A percentile compares a stretch with the other conserved stretches of the same genome.
phyloP scores from a whole-genome alignment of 2,329 filamentous ascomycete genomes.

The Aspergillus texensis region DNA sequence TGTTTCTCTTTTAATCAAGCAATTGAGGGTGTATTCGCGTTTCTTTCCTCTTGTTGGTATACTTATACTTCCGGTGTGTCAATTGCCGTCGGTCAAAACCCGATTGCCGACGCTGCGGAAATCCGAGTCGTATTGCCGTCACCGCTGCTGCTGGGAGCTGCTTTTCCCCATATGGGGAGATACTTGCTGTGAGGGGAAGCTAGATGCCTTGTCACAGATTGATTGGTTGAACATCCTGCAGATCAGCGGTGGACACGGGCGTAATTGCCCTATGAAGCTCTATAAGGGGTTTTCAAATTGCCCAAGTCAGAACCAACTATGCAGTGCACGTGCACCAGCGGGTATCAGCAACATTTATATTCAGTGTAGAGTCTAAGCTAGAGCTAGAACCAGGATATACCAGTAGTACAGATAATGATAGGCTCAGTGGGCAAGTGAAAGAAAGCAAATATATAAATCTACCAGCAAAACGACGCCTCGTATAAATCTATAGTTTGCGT shows the following conservation, averaged over 20 bases:
- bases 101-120: slow-evolving; percentile 3
- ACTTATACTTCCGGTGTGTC: neutral
- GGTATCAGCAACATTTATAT: neutral
- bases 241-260: neutral
- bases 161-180: neutral
- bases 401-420: no score
- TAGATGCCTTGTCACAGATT: neutral
- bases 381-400: neutral
- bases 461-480: slow-evolving; percentile 43
- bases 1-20: neutral
- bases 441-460: slow-evolving; percentile 3
- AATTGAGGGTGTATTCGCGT: neutral
- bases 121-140: neutral
- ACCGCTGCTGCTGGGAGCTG: neutral
- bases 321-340: no score
- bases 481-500: slow-evolving; percentile 38
- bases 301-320: no score
- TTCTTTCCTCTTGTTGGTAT: neutral
- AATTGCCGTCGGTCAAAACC: slow-evolving; percentile 3
- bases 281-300: no score
- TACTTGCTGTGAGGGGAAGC: neutral
- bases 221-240: neutral
- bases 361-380: neutral
- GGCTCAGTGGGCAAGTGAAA: neutral
- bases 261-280: neutral